Percentiles rank a stretch among this genome's conserved stretches.
These are phyloP conservation scores for Cyberlindnera xylosilytica DNA, from an alignment of 805 yeast genomes.

Conservation along the genomic window DNA sequence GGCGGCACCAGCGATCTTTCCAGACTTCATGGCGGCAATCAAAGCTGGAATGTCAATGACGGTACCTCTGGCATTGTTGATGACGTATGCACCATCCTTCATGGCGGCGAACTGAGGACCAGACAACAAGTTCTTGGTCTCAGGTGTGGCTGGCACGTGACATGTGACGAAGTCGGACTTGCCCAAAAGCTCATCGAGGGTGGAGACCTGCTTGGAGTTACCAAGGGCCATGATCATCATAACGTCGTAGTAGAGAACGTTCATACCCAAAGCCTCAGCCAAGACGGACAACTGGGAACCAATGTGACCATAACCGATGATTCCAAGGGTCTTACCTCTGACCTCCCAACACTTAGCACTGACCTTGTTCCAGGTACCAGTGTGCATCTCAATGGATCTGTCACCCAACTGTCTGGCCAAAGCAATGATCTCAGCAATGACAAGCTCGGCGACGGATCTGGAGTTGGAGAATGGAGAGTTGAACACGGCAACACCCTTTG, in stretches of 20 bases:
- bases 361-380: slow-evolving; percentile 98
- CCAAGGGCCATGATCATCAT: slow-evolving; percentile 94
- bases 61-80: slow-evolving; percentile 97
- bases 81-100: slow-evolving; percentile 93
- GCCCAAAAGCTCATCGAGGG: slow-evolving; percentile 77
- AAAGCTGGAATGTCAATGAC: slow-evolving; percentile 95
- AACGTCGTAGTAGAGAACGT: slow-evolving; percentile 89
- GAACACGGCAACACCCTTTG: slow-evolving; percentile 92
- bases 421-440: slow-evolving; percentile 90
- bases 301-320: slow-evolving; percentile 97
- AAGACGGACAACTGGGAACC: slow-evolving; percentile 95
- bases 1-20: slow-evolving; percentile 96
- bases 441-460: slow-evolving; percentile 96
- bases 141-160: slow-evolving; percentile 94
- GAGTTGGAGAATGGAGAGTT: slow-evolving; percentile 98
- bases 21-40: slow-evolving; percentile 85
- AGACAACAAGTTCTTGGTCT: slow-evolving; percentile 86
- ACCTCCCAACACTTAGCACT: slow-evolving; percentile 96
- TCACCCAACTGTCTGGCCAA: slow-evolving; percentile 97
- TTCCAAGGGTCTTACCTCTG: slow-evolving; percentile 97
- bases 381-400: slow-evolving; percentile 91
- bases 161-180: slow-evolving; percentile 85
- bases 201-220: slow-evolving; percentile 87
- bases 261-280: slow-evolving; percentile 98
- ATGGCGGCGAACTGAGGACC: slow-evolving; percentile 90